A percentile compares a stretch with the other conserved stretches of the same genome.
Evolutionary conservation across 2,329 filamentous ascomycete genomes (phyloP).

Genomic region (Atkinsonella hypoxylon): DNA sequence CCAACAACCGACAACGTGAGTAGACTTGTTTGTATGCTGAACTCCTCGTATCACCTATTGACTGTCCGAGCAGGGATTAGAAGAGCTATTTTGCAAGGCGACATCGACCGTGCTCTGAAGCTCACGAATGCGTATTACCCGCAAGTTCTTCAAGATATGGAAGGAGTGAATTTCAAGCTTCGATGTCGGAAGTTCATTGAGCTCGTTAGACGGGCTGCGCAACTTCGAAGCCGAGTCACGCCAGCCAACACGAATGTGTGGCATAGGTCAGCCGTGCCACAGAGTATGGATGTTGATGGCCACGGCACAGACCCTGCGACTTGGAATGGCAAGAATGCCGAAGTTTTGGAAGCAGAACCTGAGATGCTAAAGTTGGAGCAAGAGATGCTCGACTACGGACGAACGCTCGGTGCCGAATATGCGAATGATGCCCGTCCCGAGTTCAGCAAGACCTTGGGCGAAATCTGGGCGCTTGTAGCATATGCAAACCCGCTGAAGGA

Average conservation of each 20-base stretch:
- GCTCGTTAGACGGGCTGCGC: conserved; percentile 69
- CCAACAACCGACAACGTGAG: conserved; percentile 74
- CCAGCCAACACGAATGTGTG: conserved; percentile 28
- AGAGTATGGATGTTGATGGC: conserved; percentile 46
- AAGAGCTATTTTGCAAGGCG: conserved; percentile 75
- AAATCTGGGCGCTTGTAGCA: conserved; percentile 80
- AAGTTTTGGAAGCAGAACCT: conserved; percentile 20
- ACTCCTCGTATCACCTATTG: background rate
- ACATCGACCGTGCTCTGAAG: conserved; percentile 84
- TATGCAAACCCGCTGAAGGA: conserved; percentile 73
- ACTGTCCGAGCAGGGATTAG: conserved; percentile 55
- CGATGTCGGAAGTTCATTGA: conserved; percentile 90
- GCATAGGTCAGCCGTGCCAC: conserved; percentile 21
- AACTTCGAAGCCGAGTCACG: conserved; percentile 41
- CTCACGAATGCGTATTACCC: conserved; percentile 70
- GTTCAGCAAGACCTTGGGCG: conserved; percentile 60
- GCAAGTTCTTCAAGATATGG: conserved; percentile 64
- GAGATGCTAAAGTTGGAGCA: conserved; percentile 41
- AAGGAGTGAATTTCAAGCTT: conserved; percentile 77
- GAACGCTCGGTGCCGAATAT: conserved; percentile 67
- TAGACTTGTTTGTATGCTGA: background rate
- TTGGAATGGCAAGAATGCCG: conserved; percentile 36
- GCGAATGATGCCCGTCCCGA: conserved; percentile 57
- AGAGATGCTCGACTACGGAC: conserved; percentile 68
- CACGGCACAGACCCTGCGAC: conserved; percentile 29